These are phyloP conservation scores for Aspergillus phoenicis DNA, from an alignment of 2,329 filamentous ascomycete genomes.

Conservation along the genomic window DNA sequence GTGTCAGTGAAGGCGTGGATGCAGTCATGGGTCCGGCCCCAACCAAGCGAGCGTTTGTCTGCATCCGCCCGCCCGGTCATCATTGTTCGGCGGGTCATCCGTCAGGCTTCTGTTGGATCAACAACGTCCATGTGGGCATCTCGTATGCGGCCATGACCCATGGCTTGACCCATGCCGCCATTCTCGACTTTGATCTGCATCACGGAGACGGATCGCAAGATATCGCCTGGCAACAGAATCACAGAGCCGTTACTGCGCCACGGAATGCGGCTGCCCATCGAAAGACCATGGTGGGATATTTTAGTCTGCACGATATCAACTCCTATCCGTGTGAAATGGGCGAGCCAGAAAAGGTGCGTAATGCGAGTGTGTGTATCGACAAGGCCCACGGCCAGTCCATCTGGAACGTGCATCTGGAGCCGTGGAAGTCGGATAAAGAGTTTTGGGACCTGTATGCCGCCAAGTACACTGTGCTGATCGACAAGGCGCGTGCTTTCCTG, in stretches of 20 bases:
- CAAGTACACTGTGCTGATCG: slow-evolving; percentile 73
- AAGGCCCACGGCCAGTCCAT: slow-evolving; percentile 91
- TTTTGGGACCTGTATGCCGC: slow-evolving; percentile 88
- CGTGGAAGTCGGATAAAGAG: slow-evolving; percentile 78
- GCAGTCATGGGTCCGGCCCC: slow-evolving; percentile 69
- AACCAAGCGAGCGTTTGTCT: slow-evolving; percentile 82
- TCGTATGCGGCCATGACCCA: slow-evolving; percentile 83
- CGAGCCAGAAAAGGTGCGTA: slow-evolving; percentile 90
- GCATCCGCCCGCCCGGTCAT: slow-evolving; percentile 88
- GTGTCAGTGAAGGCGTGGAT: slow-evolving; percentile 91
- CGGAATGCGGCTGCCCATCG: slow-evolving; percentile 77
- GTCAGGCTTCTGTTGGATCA: slow-evolving; percentile 97
- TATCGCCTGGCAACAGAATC: slow-evolving; percentile 89
- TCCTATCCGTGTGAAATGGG: slow-evolving; percentile 95
- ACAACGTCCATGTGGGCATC: slow-evolving; percentile 97
- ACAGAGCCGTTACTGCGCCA: slow-evolving; percentile 62
- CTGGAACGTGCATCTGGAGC: slow-evolving; percentile 92
- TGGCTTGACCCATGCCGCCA: slow-evolving; percentile 88
- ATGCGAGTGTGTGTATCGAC: slow-evolving; percentile 91
- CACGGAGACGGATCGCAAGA: slow-evolving; percentile 95
- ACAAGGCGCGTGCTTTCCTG: slow-evolving; percentile 81
- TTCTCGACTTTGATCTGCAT: slow-evolving; percentile 88
- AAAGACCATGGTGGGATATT: slow-evolving; percentile 89
- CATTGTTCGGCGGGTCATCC: slow-evolving; percentile 89
- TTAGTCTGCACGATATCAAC: slow-evolving; percentile 97